Evolutionary conservation across 2,329 filamentous ascomycete genomes (phyloP), one percentile per base, ranked within the genome.

Genomic region (Didymella keratinophila): DNA sequence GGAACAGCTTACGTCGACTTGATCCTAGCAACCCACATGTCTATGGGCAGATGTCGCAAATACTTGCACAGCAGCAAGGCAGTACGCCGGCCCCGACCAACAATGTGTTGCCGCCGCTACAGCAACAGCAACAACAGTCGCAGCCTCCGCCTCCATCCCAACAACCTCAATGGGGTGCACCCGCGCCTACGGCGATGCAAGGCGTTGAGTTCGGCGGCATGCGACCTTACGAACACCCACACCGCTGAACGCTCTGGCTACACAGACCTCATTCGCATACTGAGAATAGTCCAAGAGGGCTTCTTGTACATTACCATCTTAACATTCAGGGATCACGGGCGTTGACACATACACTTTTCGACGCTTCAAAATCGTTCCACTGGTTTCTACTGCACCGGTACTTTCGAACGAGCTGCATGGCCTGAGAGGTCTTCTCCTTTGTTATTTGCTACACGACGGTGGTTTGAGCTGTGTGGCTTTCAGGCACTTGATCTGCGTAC

Each of bases 1-100:
- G 80, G 70, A 76, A 79, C 52, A 77, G 78, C 45, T 72, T 83
- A 9, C 77, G 78, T 36, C 78, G 79, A 39, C 56, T 78, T n/a
- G 81, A 83, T 52, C 80, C 81, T 6, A 74, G 71, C 60, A 76
- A 74, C 21, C 73, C 78, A 28, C 81, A 83, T 56, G 76, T 83
- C 8, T 83, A 82, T 61, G 81, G 81, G 46, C 75, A 71, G 52
- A 78, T 79, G 72, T 81, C 80, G 1, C 74, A 72, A 20, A 71
- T 77, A 62, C 70, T 83, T 32, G 78, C 76, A 30, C 78, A 81
- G 55, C 73, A 78, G 50, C 68, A 74, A 52, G 66, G 62, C 18
- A 65, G 66, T 60, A 67, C 70, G 50, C 65, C 77, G 67, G 61
- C 61, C 21, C 58, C 68, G 21, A 63, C 68, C 53, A 58, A 65